Base-by-base conservation (phyloP, 306 rosid genomes). In the Cucurbita maxima region DNA sequence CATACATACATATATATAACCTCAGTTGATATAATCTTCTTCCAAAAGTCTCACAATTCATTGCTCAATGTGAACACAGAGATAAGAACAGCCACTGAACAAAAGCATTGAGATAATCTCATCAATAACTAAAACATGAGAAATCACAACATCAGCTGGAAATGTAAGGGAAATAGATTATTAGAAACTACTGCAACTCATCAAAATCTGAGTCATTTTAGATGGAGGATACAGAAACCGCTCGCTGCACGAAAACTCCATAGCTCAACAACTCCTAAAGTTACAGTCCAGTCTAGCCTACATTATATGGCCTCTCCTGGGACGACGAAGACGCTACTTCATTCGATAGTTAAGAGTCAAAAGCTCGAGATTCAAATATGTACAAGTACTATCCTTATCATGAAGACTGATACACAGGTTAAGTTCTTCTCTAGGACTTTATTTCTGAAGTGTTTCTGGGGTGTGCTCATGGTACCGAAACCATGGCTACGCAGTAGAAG, bases 381-480 rank as follows among this genome's bases (percentile, higher is more conserved):
- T 72, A 72, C 76, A 72, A 18, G 48, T 16, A 72, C 63, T 55
- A 52, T 44, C 10, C 72, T 66, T 7, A 71, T 16, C 51, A 43
- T 40, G 53, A 71, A 50, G 50, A 10, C 73, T 68, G 73, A 22
- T 68, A 68, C 58, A 71, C 60, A 71, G 30, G 60, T 58, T 56
- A n/a, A 38, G 66, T 25, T 74, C 4, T 43, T 56, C 43, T 68
- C 44, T 8, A 68, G 5, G 57, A 73, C 22, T 18, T 57, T 61
- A 61, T 37, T 43, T 62, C 43, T 25, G 76, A 73, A 73, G 68
- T 73, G 76, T 73, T 19, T 57, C 3, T 50, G 76, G 74, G 76
- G 76, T 19, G 73, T 20, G 76, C 60, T 54, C 15, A 73, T 73
- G 76, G 76, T 54, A 57, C 38, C 55, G 44, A 58, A 73, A 73